These are phyloP conservation scores for Starmerella kuoi DNA, from an alignment of 805 yeast genomes.

Conservation along the genomic window DNA sequence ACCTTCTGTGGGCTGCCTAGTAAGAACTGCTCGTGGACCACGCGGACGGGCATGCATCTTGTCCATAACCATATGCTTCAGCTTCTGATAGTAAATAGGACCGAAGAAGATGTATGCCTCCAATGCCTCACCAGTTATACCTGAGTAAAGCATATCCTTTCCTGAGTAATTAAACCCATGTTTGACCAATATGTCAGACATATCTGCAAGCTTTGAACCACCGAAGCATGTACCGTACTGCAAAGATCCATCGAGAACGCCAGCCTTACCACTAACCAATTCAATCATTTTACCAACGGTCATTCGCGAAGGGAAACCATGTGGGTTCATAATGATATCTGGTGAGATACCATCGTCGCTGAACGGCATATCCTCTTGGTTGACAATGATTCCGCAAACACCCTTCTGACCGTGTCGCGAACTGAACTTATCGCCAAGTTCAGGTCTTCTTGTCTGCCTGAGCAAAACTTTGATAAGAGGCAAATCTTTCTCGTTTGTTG, in stretches of 20 bases:
- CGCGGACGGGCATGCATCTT: slow-evolving; percentile 99
- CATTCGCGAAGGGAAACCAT: slow-evolving; percentile 99
- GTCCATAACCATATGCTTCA: slow-evolving; percentile 97
- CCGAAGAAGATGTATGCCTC: slow-evolving; percentile 98
- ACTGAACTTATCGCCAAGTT: slow-evolving; percentile 92
- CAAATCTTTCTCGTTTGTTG: slow-evolving; percentile 89
- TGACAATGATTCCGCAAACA: slow-evolving; percentile 96
- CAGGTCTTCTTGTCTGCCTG: slow-evolving; percentile 95
- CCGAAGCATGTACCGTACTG: slow-evolving; percentile 98
- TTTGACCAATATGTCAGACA: slow-evolving; percentile 80
- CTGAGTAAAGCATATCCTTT: slow-evolving; percentile 93
- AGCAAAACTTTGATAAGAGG: slow-evolving; percentile 82
- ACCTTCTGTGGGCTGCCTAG: slow-evolving; percentile 98
- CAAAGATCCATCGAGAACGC: slow-evolving; percentile 79
- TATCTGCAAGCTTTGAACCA: slow-evolving; percentile 89
- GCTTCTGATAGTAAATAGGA: slow-evolving; percentile 93
- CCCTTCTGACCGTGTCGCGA: slow-evolving; percentile 98
- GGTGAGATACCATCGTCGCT: slow-evolving; percentile 86
- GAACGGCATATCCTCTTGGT: slow-evolving; percentile 94
- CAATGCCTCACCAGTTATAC: slow-evolving; percentile 92
- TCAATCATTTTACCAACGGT: slow-evolving; percentile 98
- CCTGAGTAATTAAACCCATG: slow-evolving; percentile 92
- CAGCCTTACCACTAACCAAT: slow-evolving; percentile 92
- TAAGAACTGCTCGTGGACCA: slow-evolving; percentile 95
- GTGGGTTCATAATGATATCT: slow-evolving; percentile 97